These are phyloP conservation scores for Kazachstania kunashirensis DNA, from an alignment of 805 yeast genomes.

Conservation along the genomic window DNA sequence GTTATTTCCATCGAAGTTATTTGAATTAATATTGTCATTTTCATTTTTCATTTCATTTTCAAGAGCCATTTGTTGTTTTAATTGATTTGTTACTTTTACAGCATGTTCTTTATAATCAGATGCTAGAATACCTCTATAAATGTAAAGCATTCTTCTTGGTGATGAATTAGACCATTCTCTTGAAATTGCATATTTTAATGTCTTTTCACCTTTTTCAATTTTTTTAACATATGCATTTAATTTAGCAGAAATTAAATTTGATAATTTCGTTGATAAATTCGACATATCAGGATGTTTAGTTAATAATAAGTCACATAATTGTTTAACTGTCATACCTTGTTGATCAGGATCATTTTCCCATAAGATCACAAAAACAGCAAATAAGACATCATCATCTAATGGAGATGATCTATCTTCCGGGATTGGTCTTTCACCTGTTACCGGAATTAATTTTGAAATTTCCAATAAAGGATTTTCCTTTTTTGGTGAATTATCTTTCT, in stretches of 20 bases:
- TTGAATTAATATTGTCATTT: too few species aligned
- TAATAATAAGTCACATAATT: conserved; percentile 65
- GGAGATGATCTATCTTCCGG: conserved; percentile 51
- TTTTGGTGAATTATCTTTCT: conserved; percentile 15
- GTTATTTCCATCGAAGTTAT: neutral
- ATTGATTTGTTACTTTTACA: conserved; percentile 37
- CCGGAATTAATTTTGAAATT: conserved; percentile 70
- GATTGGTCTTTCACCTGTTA: conserved; percentile 63
- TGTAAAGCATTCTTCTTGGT: conserved; percentile 83
- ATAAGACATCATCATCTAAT: conserved; percentile 62
- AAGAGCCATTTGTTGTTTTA: conserved; percentile 16
- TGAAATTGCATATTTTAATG: conserved; percentile 61
- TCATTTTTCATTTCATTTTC: neutral
- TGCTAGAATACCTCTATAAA: conserved; percentile 68
- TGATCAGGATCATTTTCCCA: conserved; percentile 60
- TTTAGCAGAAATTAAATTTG: conserved; percentile 73
- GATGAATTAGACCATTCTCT: conserved; percentile 90
- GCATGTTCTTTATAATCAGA: conserved; percentile 70
- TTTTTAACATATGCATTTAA: conserved; percentile 77
- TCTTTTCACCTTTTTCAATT: conserved; percentile 73
- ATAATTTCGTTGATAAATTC: conserved; percentile 66
- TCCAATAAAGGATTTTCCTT: conserved; percentile 21
- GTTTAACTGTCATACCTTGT: conserved; percentile 83
- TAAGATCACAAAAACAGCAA: conserved; percentile 63
- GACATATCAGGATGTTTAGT: conserved; percentile 81